phyloP scores from a whole-genome alignment of 257 asterid species.

The Scutellaria galericulata region DNA sequence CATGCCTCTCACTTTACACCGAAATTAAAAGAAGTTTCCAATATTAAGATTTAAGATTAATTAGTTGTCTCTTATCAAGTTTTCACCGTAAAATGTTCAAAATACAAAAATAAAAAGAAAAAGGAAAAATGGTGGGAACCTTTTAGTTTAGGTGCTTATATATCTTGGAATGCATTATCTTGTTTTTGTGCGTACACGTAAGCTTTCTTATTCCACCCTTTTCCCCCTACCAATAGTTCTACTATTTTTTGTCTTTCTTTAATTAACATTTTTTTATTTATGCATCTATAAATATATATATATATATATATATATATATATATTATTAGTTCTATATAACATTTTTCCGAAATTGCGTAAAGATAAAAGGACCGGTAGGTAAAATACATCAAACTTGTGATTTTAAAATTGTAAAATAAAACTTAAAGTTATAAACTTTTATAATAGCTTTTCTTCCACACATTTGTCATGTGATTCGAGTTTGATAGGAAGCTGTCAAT shows the following conservation, averaged over 20 bases:
- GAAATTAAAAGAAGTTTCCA: conserved; percentile 39
- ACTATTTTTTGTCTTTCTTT: neutral
- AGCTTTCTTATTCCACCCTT: conserved; percentile 34
- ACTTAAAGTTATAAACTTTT: too few relatives aligned
- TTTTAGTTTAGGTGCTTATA: conserved; percentile 36
- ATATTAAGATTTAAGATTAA: conserved; percentile 11
- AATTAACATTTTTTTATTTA: too few relatives aligned
- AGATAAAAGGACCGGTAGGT: too few relatives aligned
- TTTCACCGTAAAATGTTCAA: neutral
- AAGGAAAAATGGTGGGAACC: conserved; percentile 11
- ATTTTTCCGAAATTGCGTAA: too few relatives aligned
- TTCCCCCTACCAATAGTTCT: neutral
- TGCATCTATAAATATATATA: too few relatives aligned
- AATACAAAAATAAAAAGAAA: neutral
- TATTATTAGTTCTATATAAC: too few relatives aligned
- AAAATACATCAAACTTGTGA: too few relatives aligned
- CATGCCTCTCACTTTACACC: conserved; percentile 33
- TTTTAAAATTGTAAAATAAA: too few relatives aligned
- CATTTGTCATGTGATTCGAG: neutral
- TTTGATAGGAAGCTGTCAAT: neutral
- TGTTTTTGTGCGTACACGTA: conserved; percentile 54
- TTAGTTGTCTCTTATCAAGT: neutral
- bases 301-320: too few relatives aligned
- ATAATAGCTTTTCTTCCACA: neutral
- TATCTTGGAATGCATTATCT: conserved; percentile 45